Percentiles rank a stretch among this genome's conserved stretches.
These are phyloP conservation scores for Escovopsis sp. DNA, from an alignment of 2,329 filamentous ascomycete genomes.

Conservation along the genomic window DNA sequence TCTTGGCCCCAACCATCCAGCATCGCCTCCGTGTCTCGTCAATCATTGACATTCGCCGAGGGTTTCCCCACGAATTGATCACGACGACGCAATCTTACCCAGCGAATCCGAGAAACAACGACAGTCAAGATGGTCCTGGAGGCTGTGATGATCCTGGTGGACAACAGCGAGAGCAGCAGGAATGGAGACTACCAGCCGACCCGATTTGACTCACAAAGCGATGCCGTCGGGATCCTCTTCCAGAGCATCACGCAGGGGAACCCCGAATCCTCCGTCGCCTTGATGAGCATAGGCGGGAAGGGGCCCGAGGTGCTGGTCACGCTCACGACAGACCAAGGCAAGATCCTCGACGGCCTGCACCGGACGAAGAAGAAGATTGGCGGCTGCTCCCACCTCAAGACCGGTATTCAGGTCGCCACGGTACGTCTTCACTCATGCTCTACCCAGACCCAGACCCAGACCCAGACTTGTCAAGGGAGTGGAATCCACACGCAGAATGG, in stretches of 20 bases:
- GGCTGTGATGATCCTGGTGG: constrained; percentile 98
- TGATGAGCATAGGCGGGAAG: constrained; percentile 98
- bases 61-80: too few relatives aligned
- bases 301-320: constrained; percentile 96
- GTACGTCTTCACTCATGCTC: constrained; percentile 46
- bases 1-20: background rate
- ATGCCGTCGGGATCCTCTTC: constrained; percentile 90
- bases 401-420: constrained; percentile 85
- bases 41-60: too few relatives aligned
- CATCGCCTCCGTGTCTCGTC: constrained; percentile 5
- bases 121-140: constrained; percentile 81
- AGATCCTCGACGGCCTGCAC: constrained; percentile 83
- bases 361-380: constrained; percentile 83
- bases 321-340: constrained; percentile 88
- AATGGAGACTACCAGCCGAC: constrained; percentile 90
- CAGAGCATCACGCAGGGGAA: constrained; percentile 90
- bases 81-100: too few relatives aligned
- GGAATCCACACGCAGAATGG: too few relatives aligned
- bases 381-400: constrained; percentile 75
- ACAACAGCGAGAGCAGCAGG: constrained; percentile 97
- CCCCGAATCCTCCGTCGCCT: constrained; percentile 87
- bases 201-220: constrained; percentile 88
- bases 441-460: too few relatives aligned
- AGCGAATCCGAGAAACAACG: background rate
- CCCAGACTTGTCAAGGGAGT: too few relatives aligned